Evolutionary conservation across 768 basidiomycete genomes (phyloP).

Genomic region (Lepiota brunneoincarnata): DNA sequence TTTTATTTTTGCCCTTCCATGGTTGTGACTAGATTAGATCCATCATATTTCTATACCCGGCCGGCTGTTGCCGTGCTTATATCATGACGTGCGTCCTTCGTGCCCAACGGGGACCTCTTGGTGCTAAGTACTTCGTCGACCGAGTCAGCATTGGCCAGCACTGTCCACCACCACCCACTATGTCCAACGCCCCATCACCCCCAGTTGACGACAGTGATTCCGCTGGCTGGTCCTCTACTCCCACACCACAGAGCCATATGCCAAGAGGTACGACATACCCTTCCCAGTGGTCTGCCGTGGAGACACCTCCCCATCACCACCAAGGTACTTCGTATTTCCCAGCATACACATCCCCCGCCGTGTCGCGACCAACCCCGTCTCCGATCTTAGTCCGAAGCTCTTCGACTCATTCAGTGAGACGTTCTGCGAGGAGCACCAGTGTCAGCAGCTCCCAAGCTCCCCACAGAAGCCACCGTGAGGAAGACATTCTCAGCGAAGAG

Average conservation of each 20-base stretch:
- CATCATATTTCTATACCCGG: neutral
- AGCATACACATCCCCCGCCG: conserved; percentile 42
- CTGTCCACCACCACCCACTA: conserved; percentile 4
- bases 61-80: conserved; percentile 7
- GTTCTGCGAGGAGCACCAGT: conserved; percentile 58
- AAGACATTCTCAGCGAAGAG: conserved; percentile 48
- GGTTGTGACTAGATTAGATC: conserved; percentile 19
- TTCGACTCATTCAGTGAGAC: conserved; percentile 49
- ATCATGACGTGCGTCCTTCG: neutral
- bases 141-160: too few species aligned
- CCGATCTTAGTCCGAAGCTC: conserved; percentile 46
- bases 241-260: conserved; percentile 39
- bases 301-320: conserved; percentile 63
- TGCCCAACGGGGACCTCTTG: too few species aligned
- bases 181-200: conserved; percentile 27
- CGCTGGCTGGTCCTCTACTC: conserved; percentile 35
- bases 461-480: conserved; percentile 43
- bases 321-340: conserved; percentile 70
- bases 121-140: too few species aligned
- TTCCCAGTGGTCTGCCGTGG: conserved; percentile 56
- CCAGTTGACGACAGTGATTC: conserved; percentile 33
- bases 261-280: conserved; percentile 47
- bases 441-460: conserved; percentile 54
- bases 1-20: conserved; percentile 7
- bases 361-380: conserved; percentile 36